Evolutionary conservation across 1,284 basidiomycete species (phyloP).

Genomic region (Leccinum colubrinum): DNA sequence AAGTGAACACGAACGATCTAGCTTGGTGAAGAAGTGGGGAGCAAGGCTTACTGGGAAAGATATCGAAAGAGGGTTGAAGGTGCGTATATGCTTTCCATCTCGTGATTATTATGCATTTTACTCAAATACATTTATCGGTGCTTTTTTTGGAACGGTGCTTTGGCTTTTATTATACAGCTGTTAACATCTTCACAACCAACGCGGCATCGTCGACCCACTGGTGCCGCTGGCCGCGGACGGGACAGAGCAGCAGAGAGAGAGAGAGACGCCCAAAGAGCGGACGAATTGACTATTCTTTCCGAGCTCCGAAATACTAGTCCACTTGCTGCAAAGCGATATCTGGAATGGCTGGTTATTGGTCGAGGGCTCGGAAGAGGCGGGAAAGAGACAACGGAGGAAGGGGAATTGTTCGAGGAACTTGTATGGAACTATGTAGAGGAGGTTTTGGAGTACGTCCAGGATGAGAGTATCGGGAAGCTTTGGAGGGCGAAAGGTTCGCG

Average conservation of each 20-base stretch:
- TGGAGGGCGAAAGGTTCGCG: conserved; percentile 70
- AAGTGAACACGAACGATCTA: conserved; percentile 50
- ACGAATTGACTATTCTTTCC: conserved; percentile 55
- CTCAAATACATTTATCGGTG: not conserved
- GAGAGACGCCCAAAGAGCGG: conserved; percentile 28
- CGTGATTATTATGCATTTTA: not conserved
- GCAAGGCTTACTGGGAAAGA: conserved; percentile 78
- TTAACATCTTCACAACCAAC: conserved; percentile 41
- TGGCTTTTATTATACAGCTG: conserved; percentile 39
- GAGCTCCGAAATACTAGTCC: conserved; percentile 41
- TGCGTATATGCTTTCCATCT: conserved; percentile 31
- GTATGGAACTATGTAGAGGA: conserved; percentile 56
- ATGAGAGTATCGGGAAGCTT: conserved; percentile 53
- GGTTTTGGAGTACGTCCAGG: conserved; percentile 45
- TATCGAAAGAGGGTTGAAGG: conserved; percentile 70
- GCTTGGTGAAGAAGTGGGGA: conserved; percentile 69
- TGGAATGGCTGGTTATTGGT: conserved; percentile 79
- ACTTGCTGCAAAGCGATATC: conserved; percentile 58
- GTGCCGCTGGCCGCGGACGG: conserved; percentile 25
- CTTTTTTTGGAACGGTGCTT: not conserved
- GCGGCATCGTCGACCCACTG: conserved; percentile 21
- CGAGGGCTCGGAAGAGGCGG: conserved; percentile 56
- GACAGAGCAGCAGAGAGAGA: conserved; percentile 27
- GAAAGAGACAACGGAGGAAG: conserved; percentile 11
- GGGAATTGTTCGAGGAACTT: conserved; percentile 49